Conservation (phyloP, 2,329 filamentous ascomycete species). For the Pyricularia sp. region DNA sequence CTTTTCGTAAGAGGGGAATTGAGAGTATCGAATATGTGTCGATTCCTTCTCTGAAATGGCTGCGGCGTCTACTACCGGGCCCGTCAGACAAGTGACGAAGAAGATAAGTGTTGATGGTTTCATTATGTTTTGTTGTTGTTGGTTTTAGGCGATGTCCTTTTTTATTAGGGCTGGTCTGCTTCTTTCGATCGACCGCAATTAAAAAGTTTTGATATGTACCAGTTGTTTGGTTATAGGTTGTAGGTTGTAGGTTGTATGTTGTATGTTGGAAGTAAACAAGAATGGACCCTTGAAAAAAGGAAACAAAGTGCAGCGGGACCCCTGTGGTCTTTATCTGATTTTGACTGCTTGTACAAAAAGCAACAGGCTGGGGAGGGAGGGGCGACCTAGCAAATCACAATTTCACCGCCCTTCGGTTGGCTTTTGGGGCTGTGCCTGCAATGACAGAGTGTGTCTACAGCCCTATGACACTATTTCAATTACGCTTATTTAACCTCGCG, state of each 20-base stretch:
- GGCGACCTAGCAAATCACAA: not conserved
- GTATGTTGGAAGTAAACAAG: not conserved
- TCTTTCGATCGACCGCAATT: not conserved
- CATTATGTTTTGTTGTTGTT: conserved; percentile 7
- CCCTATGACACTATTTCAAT: not conserved
- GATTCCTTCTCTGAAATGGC: conserved; percentile 12
- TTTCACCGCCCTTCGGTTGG: too few species aligned
- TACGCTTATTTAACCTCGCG: not conserved
- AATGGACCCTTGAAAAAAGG: not conserved
- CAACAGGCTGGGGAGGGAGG: not conserved
- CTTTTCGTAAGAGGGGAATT: not conserved
- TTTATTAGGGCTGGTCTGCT: not conserved
- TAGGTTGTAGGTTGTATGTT: not conserved
- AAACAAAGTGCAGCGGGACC: not conserved
- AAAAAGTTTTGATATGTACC: not conserved
- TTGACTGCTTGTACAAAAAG: not conserved
- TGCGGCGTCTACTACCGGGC: conserved; percentile 12
- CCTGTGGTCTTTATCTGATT: not conserved
- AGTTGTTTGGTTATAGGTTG: too few species aligned
- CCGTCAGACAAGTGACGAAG: conserved; percentile 7
- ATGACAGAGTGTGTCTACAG: not conserved
- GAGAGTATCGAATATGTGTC: conserved; percentile 7
- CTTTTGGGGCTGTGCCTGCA: not conserved
- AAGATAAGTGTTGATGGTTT: conserved; percentile 7
- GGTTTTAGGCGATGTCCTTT: not conserved